Evolutionary conservation across 805 yeast species (phyloP).

Genomic region (Suhomyces sp.): DNA sequence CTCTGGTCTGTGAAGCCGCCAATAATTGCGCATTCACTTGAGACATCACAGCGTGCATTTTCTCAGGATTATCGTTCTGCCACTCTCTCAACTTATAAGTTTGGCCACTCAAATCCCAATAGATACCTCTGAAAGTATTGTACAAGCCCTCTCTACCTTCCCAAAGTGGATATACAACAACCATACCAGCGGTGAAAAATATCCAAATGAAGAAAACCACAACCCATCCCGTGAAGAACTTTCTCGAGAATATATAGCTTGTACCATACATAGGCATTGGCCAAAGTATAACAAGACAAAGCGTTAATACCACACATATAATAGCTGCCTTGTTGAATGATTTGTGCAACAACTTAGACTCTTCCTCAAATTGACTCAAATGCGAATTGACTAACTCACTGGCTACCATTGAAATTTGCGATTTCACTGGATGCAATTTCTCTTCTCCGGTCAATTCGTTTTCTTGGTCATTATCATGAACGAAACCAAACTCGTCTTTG

Average conservation of each 20-base stretch:
- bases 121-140: constrained; percentile 69
- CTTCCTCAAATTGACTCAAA: constrained; percentile 39
- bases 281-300: constrained; percentile 71
- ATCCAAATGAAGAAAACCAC: constrained; percentile 80
- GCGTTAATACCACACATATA: constrained; percentile 58
- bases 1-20: constrained; percentile 12
- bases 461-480: constrained; percentile 5
- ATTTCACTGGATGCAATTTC: constrained; percentile 32
- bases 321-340: constrained; percentile 62
- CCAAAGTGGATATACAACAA: constrained; percentile 65
- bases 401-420: constrained; percentile 40
- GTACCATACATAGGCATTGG: constrained; percentile 95
- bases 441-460: constrained; percentile 16
- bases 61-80: constrained; percentile 73
- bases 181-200: constrained; percentile 61
- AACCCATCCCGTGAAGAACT: constrained; percentile 88
- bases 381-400: constrained; percentile 30
- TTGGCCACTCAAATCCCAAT: constrained; percentile 84
- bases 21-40: constrained; percentile 47
- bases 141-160: constrained; percentile 70
- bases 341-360: constrained; percentile 48
- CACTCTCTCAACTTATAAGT: constrained; percentile 67
- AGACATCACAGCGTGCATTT: constrained; percentile 68
- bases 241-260: constrained; percentile 68
- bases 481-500: constrained; percentile 16